phyloP scores from a whole-genome alignment of 352 stramenopile genomes.

The Plasmopara viticola region DNA sequence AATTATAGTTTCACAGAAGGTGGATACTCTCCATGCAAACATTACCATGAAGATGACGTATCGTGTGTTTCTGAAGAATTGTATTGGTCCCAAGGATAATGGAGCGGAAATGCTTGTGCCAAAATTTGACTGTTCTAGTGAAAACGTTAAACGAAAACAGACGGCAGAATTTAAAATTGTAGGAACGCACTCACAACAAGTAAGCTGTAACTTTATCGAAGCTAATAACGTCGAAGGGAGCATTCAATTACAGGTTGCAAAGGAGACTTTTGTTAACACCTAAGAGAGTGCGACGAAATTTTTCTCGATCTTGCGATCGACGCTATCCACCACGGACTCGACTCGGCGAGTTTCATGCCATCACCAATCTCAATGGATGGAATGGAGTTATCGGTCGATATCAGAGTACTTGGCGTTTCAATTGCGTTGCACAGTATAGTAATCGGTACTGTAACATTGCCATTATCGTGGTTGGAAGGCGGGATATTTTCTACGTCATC shows the following conservation, averaged over 20 bases:
- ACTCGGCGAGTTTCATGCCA: constrained; percentile 12
- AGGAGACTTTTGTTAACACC: constrained; percentile 10
- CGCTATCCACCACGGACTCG: constrained; percentile 20
- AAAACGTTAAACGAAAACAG: constrained; percentile 2
- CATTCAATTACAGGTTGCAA: constrained; percentile 20
- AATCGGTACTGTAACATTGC: constrained; percentile 5
- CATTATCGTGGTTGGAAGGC: neutral
- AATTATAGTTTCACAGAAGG: constrained; percentile 22
- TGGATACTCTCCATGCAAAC: constrained; percentile 14
- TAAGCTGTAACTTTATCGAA: constrained; percentile 18
- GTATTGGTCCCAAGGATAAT: constrained; percentile 10
- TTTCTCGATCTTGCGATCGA: constrained; percentile 21
- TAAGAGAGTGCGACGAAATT: constrained; percentile 34
- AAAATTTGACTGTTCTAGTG: too few species aligned
- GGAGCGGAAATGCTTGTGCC: neutral
- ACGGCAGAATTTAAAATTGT: constrained; percentile 22
- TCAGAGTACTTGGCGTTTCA: constrained; percentile 1
- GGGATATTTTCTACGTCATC: neutral
- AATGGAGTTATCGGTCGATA: constrained; percentile 4
- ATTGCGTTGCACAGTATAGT: neutral
- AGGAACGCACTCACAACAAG: constrained; percentile 27
- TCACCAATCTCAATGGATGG: constrained; percentile 1
- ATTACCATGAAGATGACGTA: constrained; percentile 26
- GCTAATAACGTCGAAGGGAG: constrained; percentile 21
- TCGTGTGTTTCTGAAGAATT: constrained; percentile 21